Base-by-base conservation (phyloP, 2,329 filamentous ascomycete species). In the Furcasterigmium sp. region DNA sequence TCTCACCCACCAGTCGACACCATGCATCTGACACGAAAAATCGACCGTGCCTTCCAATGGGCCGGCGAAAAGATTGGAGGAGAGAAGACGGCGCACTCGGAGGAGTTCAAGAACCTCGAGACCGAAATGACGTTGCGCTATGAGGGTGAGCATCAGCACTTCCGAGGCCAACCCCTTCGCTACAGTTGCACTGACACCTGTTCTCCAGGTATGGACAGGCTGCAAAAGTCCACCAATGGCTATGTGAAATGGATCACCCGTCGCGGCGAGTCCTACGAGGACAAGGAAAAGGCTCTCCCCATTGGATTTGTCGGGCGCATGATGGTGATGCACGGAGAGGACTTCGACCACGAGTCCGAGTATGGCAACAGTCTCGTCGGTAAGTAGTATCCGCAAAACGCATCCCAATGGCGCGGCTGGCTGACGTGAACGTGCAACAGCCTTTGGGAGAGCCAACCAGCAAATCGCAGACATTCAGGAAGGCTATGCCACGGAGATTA, bases 21-120 rank as follows among this genome's bases (percentile, higher is more conserved):
- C 26, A 80, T 79, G 76, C 68, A 73, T 55, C 70, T 80, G 56
- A 75, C 72, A 67, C 95, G 95, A 75, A 95, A 94, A 64, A 82
- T 97, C 62, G 91, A 91, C 69, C 85, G 91, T 60, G 84, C 95
- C 73, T 94, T 91, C 73, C 91, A 97, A 84, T 97, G 91, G 91
- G 89, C 91, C 29, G 89, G 89, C 54, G 91, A 97, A 71, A 88
- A 91, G 69, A 95, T 97, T 87, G 91, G 91, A 56, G 81, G 80
- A 52, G 91, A 96, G 67, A 93, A 90, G 70, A 96, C 91, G 9
- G 81, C 76, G 61, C 82, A 89, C 51, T 86, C 88, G 0, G 90
- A 97, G 41, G 86, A 96, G 58, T 97, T 97, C 77, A 94, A 87
- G 69, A 78, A 80, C 47, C 70, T 97, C 56, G 91, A 97, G 68